Evolutionary conservation across 148 eudicot species (phyloP), one percentile per base, ranked within the genome.

Genomic region (Spergularia marina): DNA sequence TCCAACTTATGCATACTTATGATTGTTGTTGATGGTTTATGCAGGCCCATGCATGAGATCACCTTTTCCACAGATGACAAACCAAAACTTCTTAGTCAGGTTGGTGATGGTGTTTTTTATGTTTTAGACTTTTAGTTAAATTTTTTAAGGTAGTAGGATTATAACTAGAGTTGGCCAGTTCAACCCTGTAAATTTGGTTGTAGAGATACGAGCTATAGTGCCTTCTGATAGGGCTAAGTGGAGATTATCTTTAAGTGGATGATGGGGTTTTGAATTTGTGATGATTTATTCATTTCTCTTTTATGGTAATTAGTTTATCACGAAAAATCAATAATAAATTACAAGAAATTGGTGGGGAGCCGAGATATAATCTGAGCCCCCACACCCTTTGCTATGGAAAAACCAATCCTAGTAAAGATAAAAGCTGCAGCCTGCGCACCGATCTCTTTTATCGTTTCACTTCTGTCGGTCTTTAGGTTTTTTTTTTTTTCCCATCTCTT

Each of bases 21-120:
- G 2, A 57, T 56, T 74, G 54, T 47, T 18, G 74, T 17, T 77
- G 20, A 23, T 77, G 69, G 44, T 57, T 67, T 77, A 53, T 86
- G 84, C 85, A 91, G 96, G 88, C 93, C 93, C 79, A 89, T 91
- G 93, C 96, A 89, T 59, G 96, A 91, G 82, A 85, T 91, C 60
- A 91, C 96, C 70, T 91, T 91, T 78, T 91, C 96, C 76, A 83
- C 96, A 39, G 89, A 89, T 72, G 96, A 91, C 90, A 91, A 89
- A 78, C 96, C 96, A 82, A 91, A 91, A 84, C 85, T 91, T 70
- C 87, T 91, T 67, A 91, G 96, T 76, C 93, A 91, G 91, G 96
- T 91, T 78, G 57, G 78, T 85, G 60, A 10, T 74, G 70, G 23
- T 16, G 21, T 14, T 72, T 13, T 53, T 51, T 30, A 30, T 30